A percentile compares a stretch with the other conserved stretches of the same genome.
phyloP scores from a whole-genome alignment of 345 rosid genomes.

The Eucalyptus curtisii region DNA sequence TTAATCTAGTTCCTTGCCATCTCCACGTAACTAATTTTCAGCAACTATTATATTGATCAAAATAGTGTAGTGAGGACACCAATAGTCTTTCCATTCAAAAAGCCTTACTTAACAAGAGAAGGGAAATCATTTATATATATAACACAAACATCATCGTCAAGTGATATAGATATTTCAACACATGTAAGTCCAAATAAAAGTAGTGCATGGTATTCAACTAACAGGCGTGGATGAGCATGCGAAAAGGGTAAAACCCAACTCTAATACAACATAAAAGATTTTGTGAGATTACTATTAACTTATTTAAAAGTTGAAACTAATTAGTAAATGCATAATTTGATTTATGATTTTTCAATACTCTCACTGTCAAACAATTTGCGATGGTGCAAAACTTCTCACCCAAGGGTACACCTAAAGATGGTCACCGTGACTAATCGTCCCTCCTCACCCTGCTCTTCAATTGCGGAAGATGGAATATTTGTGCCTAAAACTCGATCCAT shows the following conservation, averaged over 20 bases:
- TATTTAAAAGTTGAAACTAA: no score
- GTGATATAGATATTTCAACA: no score
- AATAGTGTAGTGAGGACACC: background rate
- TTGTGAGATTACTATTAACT: background rate
- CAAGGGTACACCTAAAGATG: background rate
- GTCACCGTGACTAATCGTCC: background rate
- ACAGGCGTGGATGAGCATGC: no score
- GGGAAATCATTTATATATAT: no score
- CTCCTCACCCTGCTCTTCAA: background rate
- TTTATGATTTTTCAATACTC: background rate
- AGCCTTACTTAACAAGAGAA: background rate
- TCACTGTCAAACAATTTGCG: background rate
- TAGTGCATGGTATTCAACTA: no score
- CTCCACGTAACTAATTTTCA: background rate
- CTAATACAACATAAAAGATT: no score
- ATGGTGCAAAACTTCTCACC: background rate
- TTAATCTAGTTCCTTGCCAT: background rate
- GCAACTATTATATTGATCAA: background rate
- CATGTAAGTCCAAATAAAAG: rapidly evolving
- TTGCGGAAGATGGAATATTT: background rate
- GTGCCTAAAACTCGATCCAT: background rate
- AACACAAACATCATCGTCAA: no score
- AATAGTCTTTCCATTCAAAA: background rate
- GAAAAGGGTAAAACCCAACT: no score
- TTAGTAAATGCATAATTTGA: rapidly evolving